These are phyloP conservation scores for Jamesozyma lodderae DNA, from an alignment of 805 yeast genomes.

Conservation along the genomic window DNA sequence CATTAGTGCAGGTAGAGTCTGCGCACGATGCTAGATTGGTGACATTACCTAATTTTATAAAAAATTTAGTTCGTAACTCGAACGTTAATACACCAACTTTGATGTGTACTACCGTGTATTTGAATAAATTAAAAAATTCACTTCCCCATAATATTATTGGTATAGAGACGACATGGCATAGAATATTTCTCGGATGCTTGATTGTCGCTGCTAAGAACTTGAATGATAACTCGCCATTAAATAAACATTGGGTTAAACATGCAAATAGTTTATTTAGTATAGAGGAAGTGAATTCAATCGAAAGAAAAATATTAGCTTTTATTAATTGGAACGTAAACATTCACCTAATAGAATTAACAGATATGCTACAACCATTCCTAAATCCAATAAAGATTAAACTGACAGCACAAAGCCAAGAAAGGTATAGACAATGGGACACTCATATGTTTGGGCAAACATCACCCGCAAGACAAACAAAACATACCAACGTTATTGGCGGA, in stretches of 20 bases:
- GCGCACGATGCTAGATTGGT: slow-evolving; percentile 31
- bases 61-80: slow-evolving; percentile 62
- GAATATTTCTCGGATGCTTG: slow-evolving; percentile 81
- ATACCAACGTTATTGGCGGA: too few species aligned
- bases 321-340: slow-evolving; percentile 80
- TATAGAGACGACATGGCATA: slow-evolving; percentile 44
- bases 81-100: slow-evolving; percentile 92
- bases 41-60: slow-evolving; percentile 56
- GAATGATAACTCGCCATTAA: slow-evolving; percentile 89
- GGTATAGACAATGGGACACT: too few species aligned
- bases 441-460: too few species aligned
- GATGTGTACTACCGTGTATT: slow-evolving; percentile 83
- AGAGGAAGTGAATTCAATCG: slow-evolving; percentile 80
- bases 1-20: slow-evolving; percentile 17
- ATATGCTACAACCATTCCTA: background rate
- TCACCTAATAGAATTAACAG: slow-evolving; percentile 55
- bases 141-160: slow-evolving; percentile 87
- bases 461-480: too few species aligned
- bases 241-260: slow-evolving; percentile 91
- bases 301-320: slow-evolving; percentile 71
- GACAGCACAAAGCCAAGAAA: too few species aligned
- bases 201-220: slow-evolving; percentile 82
- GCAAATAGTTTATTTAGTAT: slow-evolving; percentile 73
- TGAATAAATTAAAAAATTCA: slow-evolving; percentile 64
- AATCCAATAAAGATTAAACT: background rate